These are phyloP conservation scores for Clitopilus hobsonii DNA, from an alignment of 768 basidiomycete genomes.

Conservation along the genomic window DNA sequence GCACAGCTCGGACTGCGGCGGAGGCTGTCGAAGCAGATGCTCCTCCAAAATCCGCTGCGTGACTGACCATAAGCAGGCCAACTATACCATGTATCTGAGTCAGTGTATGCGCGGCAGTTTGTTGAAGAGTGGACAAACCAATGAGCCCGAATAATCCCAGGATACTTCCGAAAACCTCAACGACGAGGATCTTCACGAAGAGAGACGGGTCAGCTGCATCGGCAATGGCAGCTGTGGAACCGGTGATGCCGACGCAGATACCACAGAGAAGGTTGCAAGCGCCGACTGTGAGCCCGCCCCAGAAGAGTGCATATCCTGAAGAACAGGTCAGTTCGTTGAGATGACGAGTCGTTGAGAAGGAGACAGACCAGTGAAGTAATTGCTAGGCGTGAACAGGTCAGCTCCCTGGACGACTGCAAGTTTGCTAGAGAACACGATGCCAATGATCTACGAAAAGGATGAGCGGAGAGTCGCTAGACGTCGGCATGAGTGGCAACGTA, in stretches of 20 bases:
- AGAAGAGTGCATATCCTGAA: conserved; percentile 88
- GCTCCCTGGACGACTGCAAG: conserved; percentile 56
- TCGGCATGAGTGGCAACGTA: conserved; percentile 33
- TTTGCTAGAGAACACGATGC: conserved; percentile 92
- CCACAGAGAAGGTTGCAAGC: conserved; percentile 94
- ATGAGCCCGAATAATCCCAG: conserved; percentile 92
- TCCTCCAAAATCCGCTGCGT: conserved; percentile 56
- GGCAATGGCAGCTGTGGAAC: conserved; percentile 90
- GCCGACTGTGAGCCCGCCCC: conserved; percentile 94
- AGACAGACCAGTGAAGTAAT: conserved; percentile 83
- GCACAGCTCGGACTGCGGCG: conserved; percentile 26
- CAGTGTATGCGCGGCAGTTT: background rate
- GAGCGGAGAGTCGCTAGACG: conserved; percentile 1
- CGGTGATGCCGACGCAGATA: conserved; percentile 89
- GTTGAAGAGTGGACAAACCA: conserved; percentile 44
- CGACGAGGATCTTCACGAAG: conserved; percentile 95
- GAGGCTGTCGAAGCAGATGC: conserved; percentile 21
- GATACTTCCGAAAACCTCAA: conserved; percentile 92
- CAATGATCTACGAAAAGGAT: conserved; percentile 64
- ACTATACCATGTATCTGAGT: conserved; percentile 37
- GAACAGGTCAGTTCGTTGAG: background rate
- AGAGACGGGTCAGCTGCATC: conserved; percentile 93
- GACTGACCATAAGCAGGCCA: conserved; percentile 74
- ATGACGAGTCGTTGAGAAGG: background rate
- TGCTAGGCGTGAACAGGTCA: conserved; percentile 76